Base-by-base conservation (phyloP, 75 land plant genomes). In the Pinus albicaulis region DNA sequence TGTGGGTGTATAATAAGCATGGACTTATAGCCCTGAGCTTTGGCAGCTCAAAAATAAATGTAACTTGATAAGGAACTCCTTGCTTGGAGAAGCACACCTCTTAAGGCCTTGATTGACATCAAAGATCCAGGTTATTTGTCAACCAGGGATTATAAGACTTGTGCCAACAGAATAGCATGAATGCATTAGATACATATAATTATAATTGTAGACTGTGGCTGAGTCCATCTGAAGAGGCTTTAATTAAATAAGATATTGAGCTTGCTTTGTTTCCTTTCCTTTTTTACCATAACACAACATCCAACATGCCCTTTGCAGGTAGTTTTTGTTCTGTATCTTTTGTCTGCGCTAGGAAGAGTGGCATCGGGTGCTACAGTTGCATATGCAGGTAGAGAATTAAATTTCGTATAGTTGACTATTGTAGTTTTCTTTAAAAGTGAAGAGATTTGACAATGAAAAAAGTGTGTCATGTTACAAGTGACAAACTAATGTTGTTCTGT, bases 301-400 rank as follows among this genome's bases (percentile, higher is more conserved):
- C 44, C 34, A n/a, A 23, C 71, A 68, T 68, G 14, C 26, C 24
- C 23, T 55, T 60, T 57, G 22, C 85, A 84, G 86, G 86, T 86
- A 25, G 80, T 80, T 38, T 11, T 77, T 56, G 72, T 72, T 19
- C 71, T 86, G 34, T 86, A 86, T 64, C 41, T 86, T n/a, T 64
- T 78, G 26, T 79, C 88, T 22, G 88, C 88, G 28, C 36, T 86
- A 22, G 88, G 88, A 17, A 76, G 88, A 61, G 56, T 77, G 38
- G 79, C 82, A 19, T 80, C 88, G 12, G 88, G 88, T 24, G 87
- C 87, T 13, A 86, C 83, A 26, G 56, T 86, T 14, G 87, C 83
- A 57, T 86, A 86, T 63, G 63, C 64, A 34, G 86, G 86, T 84
- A 26, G 0, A 25, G 8, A 56, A 5, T 62, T 28, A 5, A 25